Evolutionary conservation across 805 yeast genomes (phyloP).

Genomic region (Blastobotrys robertii): DNA sequence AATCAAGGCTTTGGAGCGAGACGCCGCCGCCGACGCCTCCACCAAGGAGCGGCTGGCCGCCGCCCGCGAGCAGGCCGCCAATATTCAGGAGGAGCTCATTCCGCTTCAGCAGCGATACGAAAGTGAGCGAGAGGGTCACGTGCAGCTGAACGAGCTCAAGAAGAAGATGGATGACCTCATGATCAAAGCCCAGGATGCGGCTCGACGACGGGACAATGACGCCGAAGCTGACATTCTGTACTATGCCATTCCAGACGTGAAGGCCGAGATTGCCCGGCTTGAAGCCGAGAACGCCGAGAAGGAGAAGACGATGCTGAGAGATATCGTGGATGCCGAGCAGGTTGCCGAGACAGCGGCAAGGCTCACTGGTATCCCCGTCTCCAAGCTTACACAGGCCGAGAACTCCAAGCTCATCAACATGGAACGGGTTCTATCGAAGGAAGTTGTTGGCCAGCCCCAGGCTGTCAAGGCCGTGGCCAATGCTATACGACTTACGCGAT

Average conservation of each 20-base stretch:
- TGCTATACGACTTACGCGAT: conserved; percentile 84
- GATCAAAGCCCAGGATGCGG: conserved; percentile 90
- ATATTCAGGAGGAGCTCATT: conserved; percentile 69
- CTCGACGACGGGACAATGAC: conserved; percentile 89
- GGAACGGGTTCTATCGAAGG: conserved; percentile 75
- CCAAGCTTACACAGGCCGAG: conserved; percentile 90
- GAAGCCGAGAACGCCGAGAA: conserved; percentile 68
- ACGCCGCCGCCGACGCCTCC: conserved; percentile 69
- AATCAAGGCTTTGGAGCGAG: conserved; percentile 94
- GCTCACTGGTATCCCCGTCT: conserved; percentile 93
- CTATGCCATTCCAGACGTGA: conserved; percentile 92
- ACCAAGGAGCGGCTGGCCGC: conserved; percentile 78
- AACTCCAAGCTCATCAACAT: conserved; percentile 86
- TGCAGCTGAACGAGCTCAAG: conserved; percentile 80
- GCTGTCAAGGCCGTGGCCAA: conserved; percentile 96
- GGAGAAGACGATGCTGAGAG: conserved; percentile 62
- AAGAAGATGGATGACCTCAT: conserved; percentile 87
- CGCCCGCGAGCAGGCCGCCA: conserved; percentile 73
- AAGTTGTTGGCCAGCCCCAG: conserved; percentile 90
- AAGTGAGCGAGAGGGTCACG: conserved; percentile 85
- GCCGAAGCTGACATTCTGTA: conserved; percentile 94
- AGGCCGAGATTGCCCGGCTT: conserved; percentile 60
- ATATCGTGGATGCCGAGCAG: conserved; percentile 84
- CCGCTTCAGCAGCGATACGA: conserved; percentile 81
- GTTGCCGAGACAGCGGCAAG: conserved; percentile 97